Base-by-base conservation (phyloP, 495 filamentous ascomycete species). In the Podospora bellae-mahoneyi region DNA sequence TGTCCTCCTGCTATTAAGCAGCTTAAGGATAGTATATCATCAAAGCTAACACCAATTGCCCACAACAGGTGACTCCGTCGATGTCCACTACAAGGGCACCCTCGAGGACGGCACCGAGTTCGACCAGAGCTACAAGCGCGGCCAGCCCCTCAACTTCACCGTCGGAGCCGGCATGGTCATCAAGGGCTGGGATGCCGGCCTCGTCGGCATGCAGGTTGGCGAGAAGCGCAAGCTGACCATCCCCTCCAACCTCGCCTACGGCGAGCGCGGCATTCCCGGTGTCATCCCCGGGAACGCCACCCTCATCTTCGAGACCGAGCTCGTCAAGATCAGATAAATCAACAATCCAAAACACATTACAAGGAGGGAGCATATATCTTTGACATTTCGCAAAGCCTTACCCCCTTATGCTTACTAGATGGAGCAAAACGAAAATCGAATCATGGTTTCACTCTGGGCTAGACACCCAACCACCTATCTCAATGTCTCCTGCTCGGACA, bases 201-300 rank as follows among this genome's bases (percentile, higher is more conserved):
- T 95, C 27, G 74, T 93, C 64, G 91, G 90, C 73, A 96, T 97
- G 93, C 95, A 93, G 76, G 85, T 94, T 69, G 93, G 93, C 54
- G 93, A 97, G 84, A 92, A 91, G 86, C 85, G 76, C 72, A 74
- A 71, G 69, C 80, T 97, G 73, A 94, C 88, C 48, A 95, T 97
- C 68, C 88, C 90, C 20, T 90, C 92, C 23, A 80, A 87, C 68
- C 82, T 88, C 67, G 93, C 84, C 48, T 97, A 96, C 78, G 93
- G 93, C 18, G 79, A 87, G 69, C 81, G 84, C 62, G 84, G 75
- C 28, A 82, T 87, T 72, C 90, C 90, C 13, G 83, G 85, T 19
- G 84, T 94, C 73, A 79, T 81, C 71, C 78, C 77, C 30, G 58
- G 71, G 59, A 75, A 75, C 65, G 68, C 66, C 16, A 70, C 66